These are phyloP conservation scores for Luvunga scandens DNA, from an alignment of 345 rosid genomes.

Conservation along the genomic window DNA sequence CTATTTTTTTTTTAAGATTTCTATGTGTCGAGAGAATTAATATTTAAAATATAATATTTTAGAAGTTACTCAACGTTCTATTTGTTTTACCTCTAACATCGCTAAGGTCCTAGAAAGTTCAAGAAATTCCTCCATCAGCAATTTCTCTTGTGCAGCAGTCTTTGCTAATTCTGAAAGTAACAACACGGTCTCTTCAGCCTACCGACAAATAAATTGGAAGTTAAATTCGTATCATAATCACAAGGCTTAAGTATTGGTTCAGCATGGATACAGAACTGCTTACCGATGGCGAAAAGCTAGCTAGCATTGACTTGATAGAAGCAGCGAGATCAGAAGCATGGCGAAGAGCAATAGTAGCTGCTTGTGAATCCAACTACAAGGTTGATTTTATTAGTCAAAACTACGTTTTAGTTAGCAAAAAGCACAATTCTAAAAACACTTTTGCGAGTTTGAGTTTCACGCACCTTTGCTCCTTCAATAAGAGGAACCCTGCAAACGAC, in stretches of 20 bases:
- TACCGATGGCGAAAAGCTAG: slow-evolving; percentile 42
- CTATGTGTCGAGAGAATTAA: background rate
- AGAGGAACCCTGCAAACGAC: slow-evolving; percentile 65
- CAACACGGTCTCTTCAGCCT: slow-evolving; percentile 41
- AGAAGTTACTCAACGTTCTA: too few relatives aligned
- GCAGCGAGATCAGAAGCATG: slow-evolving; percentile 50
- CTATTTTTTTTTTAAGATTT: background rate
- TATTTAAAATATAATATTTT: background rate
- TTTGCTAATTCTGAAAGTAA: slow-evolving; percentile 54
- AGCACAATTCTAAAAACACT: background rate
- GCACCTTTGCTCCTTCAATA: slow-evolving; percentile 63
- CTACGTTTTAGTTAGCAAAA: background rate
- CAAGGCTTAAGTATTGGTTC: background rate
- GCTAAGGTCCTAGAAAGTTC: slow-evolving; percentile 53
- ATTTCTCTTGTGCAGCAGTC: slow-evolving; percentile 60
- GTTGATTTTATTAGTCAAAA: background rate
- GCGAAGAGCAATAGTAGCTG: slow-evolving; percentile 36
- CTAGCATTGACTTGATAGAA: slow-evolving; percentile 41
- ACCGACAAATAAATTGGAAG: slow-evolving; percentile 10
- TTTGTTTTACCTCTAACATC: slow-evolving; percentile 44
- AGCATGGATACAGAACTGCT: slow-evolving; percentile 3
- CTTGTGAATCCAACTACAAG: slow-evolving; percentile 43
- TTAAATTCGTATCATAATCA: background rate
- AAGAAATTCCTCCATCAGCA: slow-evolving; percentile 54
- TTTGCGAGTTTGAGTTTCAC: background rate